Evolutionary conservation across 2,329 filamentous ascomycete species (phyloP).

Genomic region (Emericellopsis cladophorae): DNA sequence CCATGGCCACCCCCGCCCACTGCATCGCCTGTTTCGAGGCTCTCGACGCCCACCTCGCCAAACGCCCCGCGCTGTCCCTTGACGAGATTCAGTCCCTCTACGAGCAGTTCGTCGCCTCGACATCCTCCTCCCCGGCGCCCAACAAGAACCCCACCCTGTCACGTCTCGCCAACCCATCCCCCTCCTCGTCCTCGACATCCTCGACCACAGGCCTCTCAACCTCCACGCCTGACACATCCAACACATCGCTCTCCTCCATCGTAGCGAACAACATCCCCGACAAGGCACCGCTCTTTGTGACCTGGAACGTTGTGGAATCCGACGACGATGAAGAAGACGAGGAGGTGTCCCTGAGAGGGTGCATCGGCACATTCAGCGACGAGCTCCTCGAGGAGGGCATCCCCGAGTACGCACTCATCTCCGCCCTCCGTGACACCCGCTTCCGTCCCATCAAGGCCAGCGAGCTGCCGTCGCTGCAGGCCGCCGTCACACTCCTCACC

Average conservation of each 20-base stretch:
- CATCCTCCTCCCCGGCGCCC: constrained; percentile 8
- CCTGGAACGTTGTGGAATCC: constrained; percentile 64
- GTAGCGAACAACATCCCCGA: constrained; percentile 15
- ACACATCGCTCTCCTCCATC: constrained; percentile 15
- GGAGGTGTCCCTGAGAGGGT: constrained; percentile 67
- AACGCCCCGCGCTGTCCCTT: constrained; percentile 54
- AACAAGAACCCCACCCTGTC: constrained; percentile 29
- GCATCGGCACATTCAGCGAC: constrained; percentile 87
- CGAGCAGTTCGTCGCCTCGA: constrained; percentile 19
- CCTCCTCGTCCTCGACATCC: constrained; percentile 23
- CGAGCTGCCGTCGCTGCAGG: constrained; percentile 47
- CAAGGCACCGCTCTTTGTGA: constrained; percentile 76
- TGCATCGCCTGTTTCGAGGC: constrained; percentile 91
- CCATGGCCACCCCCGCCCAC: constrained; percentile 76
- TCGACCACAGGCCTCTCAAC: constrained; percentile 27
- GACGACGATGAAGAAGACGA: constrained; percentile 22
- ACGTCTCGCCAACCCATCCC: constrained; percentile 23
- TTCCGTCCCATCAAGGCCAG: constrained; percentile 40
- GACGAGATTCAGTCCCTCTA: constrained; percentile 57
- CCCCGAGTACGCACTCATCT: constrained; percentile 69
- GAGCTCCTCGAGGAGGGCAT: constrained; percentile 63
- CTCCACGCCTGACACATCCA: constrained; percentile 30
- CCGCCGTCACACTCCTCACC: constrained; percentile 69
- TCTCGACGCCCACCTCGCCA: constrained; percentile 62
- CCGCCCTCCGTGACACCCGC: constrained; percentile 52